Evolutionary conservation across 2,329 filamentous ascomycete species (phyloP).

Genomic region (Simplicillium aogashimaense): DNA sequence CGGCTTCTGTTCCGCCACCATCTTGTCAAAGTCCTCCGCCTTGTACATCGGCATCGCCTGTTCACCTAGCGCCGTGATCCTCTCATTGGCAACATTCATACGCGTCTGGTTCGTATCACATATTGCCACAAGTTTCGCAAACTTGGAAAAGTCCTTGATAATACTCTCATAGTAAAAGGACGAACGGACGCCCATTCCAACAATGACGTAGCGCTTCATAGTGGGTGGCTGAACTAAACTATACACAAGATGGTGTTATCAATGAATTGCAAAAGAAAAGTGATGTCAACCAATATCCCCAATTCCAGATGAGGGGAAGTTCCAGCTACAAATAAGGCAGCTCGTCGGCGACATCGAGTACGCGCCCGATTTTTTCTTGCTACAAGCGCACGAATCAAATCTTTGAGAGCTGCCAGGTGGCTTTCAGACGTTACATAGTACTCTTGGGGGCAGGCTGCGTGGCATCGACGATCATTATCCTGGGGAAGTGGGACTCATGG

Average conservation of each 20-base stretch:
- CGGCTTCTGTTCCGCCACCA: constrained; percentile 32
- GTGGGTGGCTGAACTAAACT: no score
- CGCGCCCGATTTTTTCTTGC: no score
- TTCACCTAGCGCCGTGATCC: constrained; percentile 22
- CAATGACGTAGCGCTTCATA: constrained; percentile 22
- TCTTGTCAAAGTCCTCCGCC: constrained; percentile 32
- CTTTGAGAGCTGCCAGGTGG: no score
- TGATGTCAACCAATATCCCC: no score
- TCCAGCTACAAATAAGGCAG: neutral
- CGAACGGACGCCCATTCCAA: constrained; percentile 32
- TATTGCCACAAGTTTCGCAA: constrained; percentile 28
- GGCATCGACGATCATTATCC: no score
- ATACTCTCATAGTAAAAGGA: constrained; percentile 34
- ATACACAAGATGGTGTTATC: no score
- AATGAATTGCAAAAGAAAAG: no score
- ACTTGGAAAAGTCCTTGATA: constrained; percentile 25
- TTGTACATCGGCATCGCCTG: constrained; percentile 29
- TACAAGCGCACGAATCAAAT: no score
- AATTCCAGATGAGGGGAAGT: no score
- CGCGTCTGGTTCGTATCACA: constrained; percentile 36
- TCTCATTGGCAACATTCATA: constrained; percentile 29
- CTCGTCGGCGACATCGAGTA: constrained; percentile 14
- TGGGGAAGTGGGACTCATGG: no score
- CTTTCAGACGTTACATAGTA: no score
- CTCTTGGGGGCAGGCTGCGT: no score